phyloP scores from a whole-genome alignment of 164 flowering plant species.

The Magnolia officinalis region DNA sequence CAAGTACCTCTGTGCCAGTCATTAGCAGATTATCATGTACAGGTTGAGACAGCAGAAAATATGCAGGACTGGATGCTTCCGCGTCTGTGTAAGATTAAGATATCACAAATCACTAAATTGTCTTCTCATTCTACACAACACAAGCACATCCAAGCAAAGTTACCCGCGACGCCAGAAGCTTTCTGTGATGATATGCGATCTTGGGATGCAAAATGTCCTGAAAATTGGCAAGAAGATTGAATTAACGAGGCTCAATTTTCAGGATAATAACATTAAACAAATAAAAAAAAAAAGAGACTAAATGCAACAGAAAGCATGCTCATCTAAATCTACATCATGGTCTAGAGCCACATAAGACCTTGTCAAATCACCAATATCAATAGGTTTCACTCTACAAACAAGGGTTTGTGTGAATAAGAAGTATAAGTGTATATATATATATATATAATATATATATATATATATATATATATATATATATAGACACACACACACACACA shows the following conservation, averaged over 20 bases:
- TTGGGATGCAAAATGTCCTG: conserved; percentile 32
- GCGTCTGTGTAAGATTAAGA: conserved; percentile 31
- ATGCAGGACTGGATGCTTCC: conserved; percentile 42
- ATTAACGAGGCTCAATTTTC: background rate
- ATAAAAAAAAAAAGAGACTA: background rate
- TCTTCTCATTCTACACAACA: background rate
- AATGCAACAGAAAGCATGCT: background rate
- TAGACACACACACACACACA: no score
- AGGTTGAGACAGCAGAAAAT: conserved; percentile 46
- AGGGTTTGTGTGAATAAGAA: no score
- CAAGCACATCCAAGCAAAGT: background rate
- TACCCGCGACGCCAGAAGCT: conserved; percentile 16
- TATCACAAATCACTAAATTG: background rate
- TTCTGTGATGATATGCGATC: conserved; percentile 16
- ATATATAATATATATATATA: no score
- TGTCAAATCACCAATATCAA: no score
- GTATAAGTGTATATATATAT: no score
- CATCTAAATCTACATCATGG: background rate
- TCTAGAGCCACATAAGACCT: background rate
- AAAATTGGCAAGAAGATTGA: background rate
- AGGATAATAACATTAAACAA: background rate
- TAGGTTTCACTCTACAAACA: no score
- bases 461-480: no score
- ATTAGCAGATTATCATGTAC: conserved; percentile 54
- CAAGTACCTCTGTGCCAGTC: conserved; percentile 31